These are phyloP conservation scores for Xylaria sp. DNA, from an alignment of 2,329 filamentous ascomycete species.

Conservation along the genomic window DNA sequence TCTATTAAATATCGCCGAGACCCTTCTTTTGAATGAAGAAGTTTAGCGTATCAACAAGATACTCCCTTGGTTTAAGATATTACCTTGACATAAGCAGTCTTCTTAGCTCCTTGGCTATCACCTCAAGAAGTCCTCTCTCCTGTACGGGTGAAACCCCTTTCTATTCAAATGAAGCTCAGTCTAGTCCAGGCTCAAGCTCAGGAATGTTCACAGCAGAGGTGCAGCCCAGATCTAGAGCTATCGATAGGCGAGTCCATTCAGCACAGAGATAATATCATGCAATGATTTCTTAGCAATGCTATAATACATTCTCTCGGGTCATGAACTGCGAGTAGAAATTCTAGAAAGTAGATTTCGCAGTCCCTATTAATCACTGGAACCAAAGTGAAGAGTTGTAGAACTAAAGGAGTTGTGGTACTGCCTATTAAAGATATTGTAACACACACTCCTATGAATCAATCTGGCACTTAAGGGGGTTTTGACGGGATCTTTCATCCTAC, in stretches of 20 bases:
- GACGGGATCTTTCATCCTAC: constrained; percentile 7
- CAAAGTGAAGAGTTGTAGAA: constrained; percentile 10
- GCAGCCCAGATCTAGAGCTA: background rate
- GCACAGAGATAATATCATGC: background rate
- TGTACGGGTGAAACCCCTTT: too few relatives aligned
- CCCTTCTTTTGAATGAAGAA: background rate
- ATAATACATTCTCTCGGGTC: constrained; percentile 4
- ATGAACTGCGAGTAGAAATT: constrained; percentile 13
- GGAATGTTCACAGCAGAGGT: background rate
- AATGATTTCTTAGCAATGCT: background rate
- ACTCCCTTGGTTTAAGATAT: background rate
- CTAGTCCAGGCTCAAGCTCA: background rate
- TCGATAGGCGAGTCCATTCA: background rate
- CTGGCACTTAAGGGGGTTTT: background rate
- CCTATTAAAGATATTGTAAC: constrained; percentile 4
- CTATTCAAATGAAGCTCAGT: background rate
- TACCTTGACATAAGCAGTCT: background rate
- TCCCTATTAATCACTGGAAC: constrained; percentile 3
- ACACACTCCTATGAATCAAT: background rate
- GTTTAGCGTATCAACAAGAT: background rate
- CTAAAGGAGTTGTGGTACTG: constrained; percentile 1
- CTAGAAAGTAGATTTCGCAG: background rate
- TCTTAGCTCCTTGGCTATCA: background rate
- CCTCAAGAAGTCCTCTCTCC: background rate
- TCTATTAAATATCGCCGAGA: too few relatives aligned